Base-by-base conservation (phyloP, 225 moss, liverwort and hornwort species). In the Pleurozium schreberi region DNA sequence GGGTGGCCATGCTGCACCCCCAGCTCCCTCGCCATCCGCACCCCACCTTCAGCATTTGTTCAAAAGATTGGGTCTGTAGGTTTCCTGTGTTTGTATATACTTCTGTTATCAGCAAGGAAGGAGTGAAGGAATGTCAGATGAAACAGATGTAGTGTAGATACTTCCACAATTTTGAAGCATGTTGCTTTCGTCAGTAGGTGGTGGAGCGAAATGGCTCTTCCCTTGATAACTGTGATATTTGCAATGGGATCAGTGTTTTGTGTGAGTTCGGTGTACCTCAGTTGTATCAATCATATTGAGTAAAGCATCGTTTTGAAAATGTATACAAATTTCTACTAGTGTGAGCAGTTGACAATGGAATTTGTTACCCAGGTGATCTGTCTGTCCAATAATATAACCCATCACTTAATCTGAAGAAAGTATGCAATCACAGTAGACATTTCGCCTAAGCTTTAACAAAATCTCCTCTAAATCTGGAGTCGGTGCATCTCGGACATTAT, bases 1-100 rank as follows among this genome's bases (percentile, higher is more conserved):
- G 55, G 77, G 55, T 77, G 78, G 79, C n/a, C 80, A 61, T 33
- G 81, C 43, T 43, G 61, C 79, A 40, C 79, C 40, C 11, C 2
- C n/a, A 40, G 58, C 79, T 40, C n/a, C 28, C 28, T 45, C 31
- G 33, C 22, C 45, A 62, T 81, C 62, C 33, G 0, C 62, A 22
- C 62, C 81, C 81, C 81, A 6, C 62, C 14, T 81, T 81, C 43
- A 28, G 74, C 95, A 96, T 14, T 33, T 76, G 71, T 91, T 92
- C 80, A 94, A 93, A 89, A 87, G 87, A 70, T 80, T 94, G 5
- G 92, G 94, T 6, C 76, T 91, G 88, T 94, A 90, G 85, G 11
- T 14, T 60, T 36, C 0, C 2, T 18, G 2, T 28, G n/a, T 77
- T 26, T 87, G 84, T 88, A 84, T 22, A 74, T 90, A 74, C 71